Evolutionary conservation across 1,139 yeast species (phyloP).

Genomic region (Taphrina communis): DNA sequence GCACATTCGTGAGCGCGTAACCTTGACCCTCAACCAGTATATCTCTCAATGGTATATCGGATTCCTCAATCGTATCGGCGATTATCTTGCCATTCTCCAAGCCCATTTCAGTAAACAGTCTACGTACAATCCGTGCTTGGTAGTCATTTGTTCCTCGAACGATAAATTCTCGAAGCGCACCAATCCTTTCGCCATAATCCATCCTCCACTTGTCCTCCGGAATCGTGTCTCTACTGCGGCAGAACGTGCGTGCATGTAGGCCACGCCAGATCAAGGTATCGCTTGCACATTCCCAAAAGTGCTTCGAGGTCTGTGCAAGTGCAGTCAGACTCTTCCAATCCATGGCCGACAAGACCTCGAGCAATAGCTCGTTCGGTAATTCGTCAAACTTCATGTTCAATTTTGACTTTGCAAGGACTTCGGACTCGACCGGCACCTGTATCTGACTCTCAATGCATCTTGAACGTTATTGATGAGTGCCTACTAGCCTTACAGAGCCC

Average conservation of each 20-base stretch:
- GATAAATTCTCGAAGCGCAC: slow-evolving; percentile 11
- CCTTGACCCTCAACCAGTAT: slow-evolving; percentile 26
- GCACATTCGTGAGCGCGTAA: slow-evolving; percentile 2
- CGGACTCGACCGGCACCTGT: neutral
- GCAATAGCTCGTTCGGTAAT: slow-evolving; percentile 29
- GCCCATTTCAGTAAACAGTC: slow-evolving; percentile 29
- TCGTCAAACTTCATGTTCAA: slow-evolving; percentile 9
- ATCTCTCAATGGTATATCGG: neutral
- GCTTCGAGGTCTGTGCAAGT: slow-evolving; percentile 15
- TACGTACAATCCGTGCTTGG: slow-evolving; percentile 1
- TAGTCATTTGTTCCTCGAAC: slow-evolving; percentile 16
- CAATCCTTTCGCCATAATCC: slow-evolving; percentile 4
- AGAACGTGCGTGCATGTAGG: slow-evolving; percentile 2
- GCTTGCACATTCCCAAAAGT: neutral
- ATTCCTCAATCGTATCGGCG: slow-evolving; percentile 2
- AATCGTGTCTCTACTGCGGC: neutral
- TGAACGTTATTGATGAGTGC: too few relatives aligned
- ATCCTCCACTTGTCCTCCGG: neutral
- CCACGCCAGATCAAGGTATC: slow-evolving; percentile 16
- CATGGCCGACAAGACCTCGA: slow-evolving; percentile 20
- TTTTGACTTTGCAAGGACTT: too few relatives aligned
- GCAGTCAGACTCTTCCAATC: slow-evolving; percentile 23
- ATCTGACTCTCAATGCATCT: neutral
- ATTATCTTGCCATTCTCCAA: slow-evolving; percentile 3
- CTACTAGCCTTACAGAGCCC: too few relatives aligned